These are phyloP conservation scores for Trichoderma arundinaceum DNA, from an alignment of 2,329 filamentous ascomycete species.

Conservation along the genomic window DNA sequence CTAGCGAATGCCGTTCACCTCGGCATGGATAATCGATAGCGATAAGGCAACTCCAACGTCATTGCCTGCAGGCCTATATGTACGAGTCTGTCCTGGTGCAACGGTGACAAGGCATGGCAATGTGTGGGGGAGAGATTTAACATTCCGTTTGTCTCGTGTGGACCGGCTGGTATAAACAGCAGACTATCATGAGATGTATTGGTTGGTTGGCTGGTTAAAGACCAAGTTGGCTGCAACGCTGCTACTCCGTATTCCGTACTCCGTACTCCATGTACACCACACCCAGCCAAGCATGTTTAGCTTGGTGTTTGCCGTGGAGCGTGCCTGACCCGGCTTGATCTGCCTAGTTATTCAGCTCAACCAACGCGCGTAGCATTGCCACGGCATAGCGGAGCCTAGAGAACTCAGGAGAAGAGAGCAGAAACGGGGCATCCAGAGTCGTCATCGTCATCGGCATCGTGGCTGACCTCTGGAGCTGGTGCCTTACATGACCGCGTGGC, in stretches of 20 bases:
- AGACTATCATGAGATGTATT: neutral
- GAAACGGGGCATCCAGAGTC: constrained; percentile 23
- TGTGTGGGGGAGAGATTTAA: constrained; percentile 6
- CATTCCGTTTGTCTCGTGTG: constrained; percentile 5
- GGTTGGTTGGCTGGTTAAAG: neutral
- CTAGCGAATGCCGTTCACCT: constrained; percentile 29
- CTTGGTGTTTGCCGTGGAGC: neutral
- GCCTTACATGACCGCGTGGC: constrained; percentile 43
- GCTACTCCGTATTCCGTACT: constrained; percentile 17
- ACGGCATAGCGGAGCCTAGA: constrained; percentile 11
- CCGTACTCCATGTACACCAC: constrained; percentile 19
- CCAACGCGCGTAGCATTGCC: constrained; percentile 18
- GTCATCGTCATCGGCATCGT: constrained; percentile 29
- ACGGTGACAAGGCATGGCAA: constrained; percentile 7
- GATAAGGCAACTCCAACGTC: constrained; percentile 28
- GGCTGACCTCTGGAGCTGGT: constrained; percentile 36
- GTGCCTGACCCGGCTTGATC: constrained; percentile 20
- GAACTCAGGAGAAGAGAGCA: constrained; percentile 2
- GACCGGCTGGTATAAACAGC: neutral
- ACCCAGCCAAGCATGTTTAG: constrained; percentile 14
- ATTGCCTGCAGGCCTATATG: constrained; percentile 10
- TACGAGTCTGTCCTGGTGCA: constrained; percentile 12
- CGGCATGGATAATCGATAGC: constrained; percentile 24
- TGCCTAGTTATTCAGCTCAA: constrained; percentile 10
- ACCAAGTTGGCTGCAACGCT: constrained; percentile 12